These are phyloP conservation scores for Aspergillus cristatus DNA, from an alignment of 495 filamentous ascomycete genomes.

Conservation along the genomic window DNA sequence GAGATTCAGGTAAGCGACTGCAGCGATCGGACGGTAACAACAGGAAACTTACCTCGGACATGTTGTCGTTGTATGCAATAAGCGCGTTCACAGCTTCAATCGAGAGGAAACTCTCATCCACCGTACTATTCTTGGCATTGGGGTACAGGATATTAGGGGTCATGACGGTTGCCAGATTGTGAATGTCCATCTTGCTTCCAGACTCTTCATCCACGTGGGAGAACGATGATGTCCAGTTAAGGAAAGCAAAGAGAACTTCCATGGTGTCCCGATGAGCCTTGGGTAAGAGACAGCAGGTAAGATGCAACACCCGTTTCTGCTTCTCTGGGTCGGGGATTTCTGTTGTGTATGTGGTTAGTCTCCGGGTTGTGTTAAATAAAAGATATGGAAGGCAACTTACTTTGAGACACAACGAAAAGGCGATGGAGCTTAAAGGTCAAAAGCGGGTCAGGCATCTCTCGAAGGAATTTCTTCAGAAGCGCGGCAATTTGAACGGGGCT, in stretches of 20 bases:
- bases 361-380: no score
- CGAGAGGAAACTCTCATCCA: slow-evolving; percentile 78
- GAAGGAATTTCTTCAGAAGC: slow-evolving; percentile 88
- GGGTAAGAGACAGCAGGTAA: slow-evolving; percentile 87
- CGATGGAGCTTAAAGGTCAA: slow-evolving; percentile 91
- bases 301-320: slow-evolving; percentile 74
- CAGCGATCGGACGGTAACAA: no score
- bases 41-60: slow-evolving; percentile 84
- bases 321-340: slow-evolving; percentile 79
- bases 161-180: slow-evolving; percentile 97
- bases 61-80: slow-evolving; percentile 86
- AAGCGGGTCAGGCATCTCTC: slow-evolving; percentile 89
- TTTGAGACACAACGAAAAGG: slow-evolving; percentile 82
- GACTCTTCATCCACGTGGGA: slow-evolving; percentile 85
- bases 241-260: slow-evolving; percentile 89
- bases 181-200: slow-evolving; percentile 98
- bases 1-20: not conserved
- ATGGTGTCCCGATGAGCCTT: slow-evolving; percentile 89
- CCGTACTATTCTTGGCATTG: slow-evolving; percentile 54
- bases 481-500: slow-evolving; percentile 90
- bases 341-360: no score
- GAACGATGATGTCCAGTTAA: slow-evolving; percentile 98
- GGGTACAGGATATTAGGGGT: slow-evolving; percentile 90
- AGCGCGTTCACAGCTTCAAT: slow-evolving; percentile 86
- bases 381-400: slow-evolving; percentile 35